phyloP scores from a whole-genome alignment of 2,329 filamentous ascomycete genomes.

The Emmonsiellopsis sp. region DNA sequence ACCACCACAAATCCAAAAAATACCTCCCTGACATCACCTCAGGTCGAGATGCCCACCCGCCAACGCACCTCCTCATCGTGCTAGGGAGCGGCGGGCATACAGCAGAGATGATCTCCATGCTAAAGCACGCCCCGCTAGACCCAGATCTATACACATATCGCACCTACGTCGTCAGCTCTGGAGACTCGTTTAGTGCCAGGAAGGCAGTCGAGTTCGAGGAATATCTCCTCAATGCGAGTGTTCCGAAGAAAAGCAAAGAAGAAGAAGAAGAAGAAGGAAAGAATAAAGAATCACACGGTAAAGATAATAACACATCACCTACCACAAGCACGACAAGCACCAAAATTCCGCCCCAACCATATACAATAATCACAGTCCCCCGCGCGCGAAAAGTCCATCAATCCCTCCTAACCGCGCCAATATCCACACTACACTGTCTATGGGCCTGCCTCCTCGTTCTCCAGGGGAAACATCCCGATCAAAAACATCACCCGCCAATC shows the following conservation, averaged over 20 bases:
- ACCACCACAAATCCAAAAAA: background rate
- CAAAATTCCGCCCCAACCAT: slow-evolving; percentile 28
- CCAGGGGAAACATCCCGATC: slow-evolving; percentile 25
- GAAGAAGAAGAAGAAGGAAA: background rate
- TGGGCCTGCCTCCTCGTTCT: slow-evolving; percentile 52
- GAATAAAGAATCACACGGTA: background rate
- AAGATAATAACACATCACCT: slow-evolving; percentile 20
- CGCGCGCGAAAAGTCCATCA: slow-evolving; percentile 79
- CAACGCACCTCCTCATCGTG: slow-evolving; percentile 63
- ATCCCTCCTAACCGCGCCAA: slow-evolving; percentile 60
- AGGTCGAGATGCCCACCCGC: slow-evolving; percentile 12
- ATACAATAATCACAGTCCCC: slow-evolving; percentile 58
- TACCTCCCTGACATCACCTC: background rate
- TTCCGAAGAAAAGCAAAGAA: background rate
- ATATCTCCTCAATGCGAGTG: slow-evolving; percentile 8
- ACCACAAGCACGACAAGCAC: slow-evolving; percentile 19
- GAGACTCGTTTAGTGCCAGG: slow-evolving; percentile 61
- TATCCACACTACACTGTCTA: slow-evolving; percentile 59
- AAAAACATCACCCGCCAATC: slow-evolving; percentile 15
- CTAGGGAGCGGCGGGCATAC: slow-evolving; percentile 93
- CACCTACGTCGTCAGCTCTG: slow-evolving; percentile 71
- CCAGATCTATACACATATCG: slow-evolving; percentile 50
- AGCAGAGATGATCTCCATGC: slow-evolving; percentile 83
- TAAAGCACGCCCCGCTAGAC: slow-evolving; percentile 48
- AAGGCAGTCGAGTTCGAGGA: slow-evolving; percentile 57